Conservation (phyloP, 2,329 filamentous ascomycete species). For the Apiospora hydei region DNA sequence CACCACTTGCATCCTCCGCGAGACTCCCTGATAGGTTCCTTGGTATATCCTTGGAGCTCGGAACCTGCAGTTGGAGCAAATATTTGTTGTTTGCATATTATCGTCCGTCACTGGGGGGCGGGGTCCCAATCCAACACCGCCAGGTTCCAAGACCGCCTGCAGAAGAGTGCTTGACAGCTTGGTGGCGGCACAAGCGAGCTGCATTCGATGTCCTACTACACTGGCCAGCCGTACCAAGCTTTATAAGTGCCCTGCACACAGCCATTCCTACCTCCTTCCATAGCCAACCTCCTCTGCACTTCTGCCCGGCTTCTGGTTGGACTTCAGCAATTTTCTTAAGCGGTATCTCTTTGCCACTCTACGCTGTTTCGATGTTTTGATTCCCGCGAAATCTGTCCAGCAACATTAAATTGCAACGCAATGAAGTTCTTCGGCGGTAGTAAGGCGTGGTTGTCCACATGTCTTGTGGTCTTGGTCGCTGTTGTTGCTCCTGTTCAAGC, state of each 20-base stretch:
- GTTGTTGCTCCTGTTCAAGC: slow-evolving; percentile 54
- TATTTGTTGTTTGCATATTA: slow-evolving; percentile 2
- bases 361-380: slow-evolving; percentile 24
- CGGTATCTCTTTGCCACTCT: slow-evolving; percentile 6
- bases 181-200: slow-evolving; percentile 7
- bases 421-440: slow-evolving; percentile 30
- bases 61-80: slow-evolving; percentile 14
- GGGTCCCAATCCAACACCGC: slow-evolving; percentile 4
- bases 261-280: not conserved
- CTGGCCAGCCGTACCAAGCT: not conserved
- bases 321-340: not conserved
- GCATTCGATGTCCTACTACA: not conserved
- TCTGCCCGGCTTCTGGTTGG: not conserved
- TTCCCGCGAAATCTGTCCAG: slow-evolving; percentile 1
- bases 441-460: slow-evolving; percentile 36
- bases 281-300: not conserved
- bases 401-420: slow-evolving; percentile 26
- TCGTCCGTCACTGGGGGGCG: not conserved
- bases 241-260: not conserved
- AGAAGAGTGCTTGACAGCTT: not conserved
- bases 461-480: slow-evolving; percentile 49
- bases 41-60: not conserved
- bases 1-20: not conserved
- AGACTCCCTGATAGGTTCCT: slow-evolving; percentile 7
- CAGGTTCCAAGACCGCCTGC: not conserved